Evolutionary conservation across 129 eudicot genomes (phyloP), one percentile per base, ranked within the genome.

Genomic region (Sambucus nigra): DNA sequence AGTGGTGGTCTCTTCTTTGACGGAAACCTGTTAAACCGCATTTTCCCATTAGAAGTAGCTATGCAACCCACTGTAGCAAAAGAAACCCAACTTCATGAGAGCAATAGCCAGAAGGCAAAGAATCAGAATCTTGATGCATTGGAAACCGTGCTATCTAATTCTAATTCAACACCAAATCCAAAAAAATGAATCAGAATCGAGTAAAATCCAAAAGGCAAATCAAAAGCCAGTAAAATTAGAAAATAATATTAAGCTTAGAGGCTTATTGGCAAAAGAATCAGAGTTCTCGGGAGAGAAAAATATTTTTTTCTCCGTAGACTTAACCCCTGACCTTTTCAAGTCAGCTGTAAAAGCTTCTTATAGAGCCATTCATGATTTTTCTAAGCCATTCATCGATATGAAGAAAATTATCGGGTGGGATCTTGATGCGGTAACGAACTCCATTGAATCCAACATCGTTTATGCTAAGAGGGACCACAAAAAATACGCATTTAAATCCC

Each of bases 401-500:
- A 88, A 84, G 97, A 88, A 88, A 74, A 95, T 95, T 16, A 88
- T 95, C 11, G 92, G 92, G 10, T 88, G 97, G 97, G 95, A 88
- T 69, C 93, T 88, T 44, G 97, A 88, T 54, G 82, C 92, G 9
- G 97, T 95, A 5, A 95, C 95, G 21, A 77, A 76, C 58, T 81
- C 95, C 5, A 84, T 88, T 13, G 95, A 81, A 63, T 82, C 97
- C 0, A 55, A 74, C 57, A 41, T 84, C 3, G 56, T 42, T 32
- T 88, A 88, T 59, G 80, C 92, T 11, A 88, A 84, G 67, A 64
- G 97, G 41, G 94, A 94, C 42, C 97, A 88, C 84, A 88, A 88
- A 69, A 88, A 88, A 44, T 84, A 84, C 47, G 95, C 97, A 0
- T 88, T 88, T 22, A 95, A 88, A 69, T 81, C 80, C 57, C 87